Base-by-base conservation (phyloP, 2,329 filamentous ascomycete species). In the Ophiostoma australiae region DNA sequence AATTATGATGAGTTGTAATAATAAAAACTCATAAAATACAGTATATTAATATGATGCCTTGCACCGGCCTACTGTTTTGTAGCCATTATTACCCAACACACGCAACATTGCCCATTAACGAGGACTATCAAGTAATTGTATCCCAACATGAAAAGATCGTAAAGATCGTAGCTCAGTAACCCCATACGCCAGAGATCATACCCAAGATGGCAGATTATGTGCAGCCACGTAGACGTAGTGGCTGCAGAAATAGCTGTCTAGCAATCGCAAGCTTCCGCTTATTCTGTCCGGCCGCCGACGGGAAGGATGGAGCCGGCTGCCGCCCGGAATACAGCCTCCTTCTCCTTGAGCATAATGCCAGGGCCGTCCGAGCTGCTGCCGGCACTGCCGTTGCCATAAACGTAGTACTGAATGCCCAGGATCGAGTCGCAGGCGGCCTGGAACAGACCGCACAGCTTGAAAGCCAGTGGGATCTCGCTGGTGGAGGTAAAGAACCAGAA, bases 391-490 rank as follows among this genome's bases (percentile, higher is more conserved):
- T 85, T 82, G 13, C 89, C 89, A 78, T 91, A 93, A 80, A 90
- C 82, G 76, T 86, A 84, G 79, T 92, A 94, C 78, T 95, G 92
- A 20, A 90, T 78, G 1, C 91, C 92, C 66, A 95, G 83, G 74
- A 91, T 89, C 68, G 84, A 80, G 81, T 96, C 92, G 80, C 92
- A 94, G 31, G 82, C 82, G 27, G 91, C 90, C 82, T 95, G 92
- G 80, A 95, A 93, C 70, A 93, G 84, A 74, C 91, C 92, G 77
- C 91, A 94, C 27, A 92, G 80, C 82, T 94, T 94, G 80, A 95
- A 96, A 1, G 90, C 88, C 85, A 86, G 85, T 0, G 92, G 91
- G 41, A 95, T 92, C 76, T 85, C 83, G 4, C 87, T 87, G 1
- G 84, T 86, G 0, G 90, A 86, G 1, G 89, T 91, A 73, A 94